These are phyloP conservation scores for Fragilaria crotonensis DNA, from an alignment of 108 stramenopile species.

Conservation along the genomic window DNA sequence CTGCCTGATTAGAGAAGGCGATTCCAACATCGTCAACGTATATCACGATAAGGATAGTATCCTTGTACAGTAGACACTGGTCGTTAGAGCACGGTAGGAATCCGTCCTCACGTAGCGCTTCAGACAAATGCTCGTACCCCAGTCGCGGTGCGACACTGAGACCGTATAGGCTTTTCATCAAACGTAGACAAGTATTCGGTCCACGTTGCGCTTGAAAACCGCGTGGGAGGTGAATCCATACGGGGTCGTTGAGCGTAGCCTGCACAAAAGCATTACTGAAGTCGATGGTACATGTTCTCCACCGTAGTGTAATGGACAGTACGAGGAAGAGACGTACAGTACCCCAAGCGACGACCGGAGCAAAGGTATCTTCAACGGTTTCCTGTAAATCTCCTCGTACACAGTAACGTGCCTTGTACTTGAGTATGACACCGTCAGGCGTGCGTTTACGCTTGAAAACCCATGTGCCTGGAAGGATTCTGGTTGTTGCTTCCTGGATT, in stretches of 20 bases:
- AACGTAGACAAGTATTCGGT: slow-evolving; percentile 15
- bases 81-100: slow-evolving; percentile 7
- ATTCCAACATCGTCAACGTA: slow-evolving; percentile 36
- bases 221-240: too few relatives aligned
- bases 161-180: slow-evolving; percentile 20
- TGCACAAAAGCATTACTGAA: slow-evolving; percentile 24
- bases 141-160: slow-evolving; percentile 11
- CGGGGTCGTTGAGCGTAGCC: slow-evolving; percentile 1
- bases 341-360: slow-evolving; percentile 37
- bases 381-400: slow-evolving; percentile 23
- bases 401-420: slow-evolving; percentile 36
- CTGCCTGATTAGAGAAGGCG: slow-evolving; percentile 18
- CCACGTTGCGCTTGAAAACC: neutral
- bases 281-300: too few relatives aligned
- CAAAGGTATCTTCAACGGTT: too few relatives aligned
- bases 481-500: neutral
- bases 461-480: slow-evolving; percentile 22
- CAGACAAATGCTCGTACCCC: slow-evolving; percentile 5
- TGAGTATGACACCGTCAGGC: slow-evolving; percentile 30
- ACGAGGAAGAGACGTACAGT: slow-evolving; percentile 20
- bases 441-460: too few relatives aligned
- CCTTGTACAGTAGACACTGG: slow-evolving; percentile 34
- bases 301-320: slow-evolving; percentile 2
- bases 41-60: slow-evolving; percentile 14
- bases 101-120: slow-evolving; percentile 5